phyloP scores from a whole-genome alignment of 352 stramenopile species.

The Globisporangium carolinianum region DNA sequence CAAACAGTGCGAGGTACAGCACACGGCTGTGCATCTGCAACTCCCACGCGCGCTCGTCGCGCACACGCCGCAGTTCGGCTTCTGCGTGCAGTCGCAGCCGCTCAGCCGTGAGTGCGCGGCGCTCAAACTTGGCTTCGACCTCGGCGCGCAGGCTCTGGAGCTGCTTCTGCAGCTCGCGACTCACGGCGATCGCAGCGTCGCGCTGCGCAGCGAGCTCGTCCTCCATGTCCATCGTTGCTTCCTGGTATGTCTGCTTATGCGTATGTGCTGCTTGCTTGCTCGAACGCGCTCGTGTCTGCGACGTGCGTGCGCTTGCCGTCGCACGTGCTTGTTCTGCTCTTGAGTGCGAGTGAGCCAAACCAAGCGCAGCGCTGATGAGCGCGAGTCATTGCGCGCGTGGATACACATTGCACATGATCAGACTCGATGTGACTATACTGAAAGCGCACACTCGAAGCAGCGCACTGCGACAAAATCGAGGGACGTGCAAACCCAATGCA shows the following conservation, averaged over 20 bases:
- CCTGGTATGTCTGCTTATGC: too few relatives aligned
- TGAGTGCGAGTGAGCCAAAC: too few relatives aligned
- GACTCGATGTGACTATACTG: background rate
- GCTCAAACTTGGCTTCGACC: conserved; percentile 51
- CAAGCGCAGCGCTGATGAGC: conserved; percentile 7
- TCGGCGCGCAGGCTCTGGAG: conserved; percentile 39
- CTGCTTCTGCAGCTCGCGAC: conserved; percentile 64
- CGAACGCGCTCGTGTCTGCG: too few relatives aligned
- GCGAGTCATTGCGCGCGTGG: background rate
- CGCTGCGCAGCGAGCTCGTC: conserved; percentile 69
- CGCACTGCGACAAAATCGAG: background rate
- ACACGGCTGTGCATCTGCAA: conserved; percentile 34
- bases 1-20: conserved; percentile 48
- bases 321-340: too few relatives aligned
- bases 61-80: conserved; percentile 33
- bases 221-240: conserved; percentile 32
- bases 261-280: background rate
- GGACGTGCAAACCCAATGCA: background rate
- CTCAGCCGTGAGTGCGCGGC: conserved; percentile 62
- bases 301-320: background rate
- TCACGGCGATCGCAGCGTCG: conserved; percentile 68
- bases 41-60: conserved; percentile 48
- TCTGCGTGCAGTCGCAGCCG: conserved; percentile 59
- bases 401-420: background rate
- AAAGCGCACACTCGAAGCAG: too few relatives aligned